phyloP scores from a whole-genome alignment of 768 basidiomycete species.

The Russula sp. region DNA sequence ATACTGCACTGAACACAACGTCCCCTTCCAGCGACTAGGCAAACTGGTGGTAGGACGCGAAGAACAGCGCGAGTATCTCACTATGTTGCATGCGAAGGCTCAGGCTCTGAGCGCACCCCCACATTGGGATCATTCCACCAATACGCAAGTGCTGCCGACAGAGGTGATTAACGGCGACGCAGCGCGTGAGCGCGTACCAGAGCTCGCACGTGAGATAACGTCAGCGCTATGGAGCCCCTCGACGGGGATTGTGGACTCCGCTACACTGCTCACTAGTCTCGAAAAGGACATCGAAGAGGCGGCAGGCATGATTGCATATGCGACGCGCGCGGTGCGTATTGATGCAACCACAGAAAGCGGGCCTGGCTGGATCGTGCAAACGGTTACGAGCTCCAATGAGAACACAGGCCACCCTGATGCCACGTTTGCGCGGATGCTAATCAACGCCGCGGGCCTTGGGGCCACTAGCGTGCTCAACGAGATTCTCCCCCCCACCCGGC shows the following conservation, averaged over 20 bases:
- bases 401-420: slow-evolving; percentile 46
- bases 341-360: slow-evolving; percentile 48
- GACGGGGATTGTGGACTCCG: slow-evolving; percentile 89
- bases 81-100: slow-evolving; percentile 60
- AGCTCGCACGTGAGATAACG: slow-evolving; percentile 63
- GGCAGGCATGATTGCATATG: slow-evolving; percentile 63
- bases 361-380: slow-evolving; percentile 86
- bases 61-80: slow-evolving; percentile 64
- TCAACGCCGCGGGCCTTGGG: slow-evolving; percentile 80
- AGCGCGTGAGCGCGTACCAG: slow-evolving; percentile 74
- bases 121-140: slow-evolving; percentile 28
- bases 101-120: slow-evolving; percentile 46
- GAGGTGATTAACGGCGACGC: slow-evolving; percentile 61
- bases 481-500: slow-evolving; percentile 48
- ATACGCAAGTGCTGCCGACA: slow-evolving; percentile 48
- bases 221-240: slow-evolving; percentile 76
- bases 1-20: slow-evolving; percentile 53
- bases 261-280: slow-evolving; percentile 74
- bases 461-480: slow-evolving; percentile 66
- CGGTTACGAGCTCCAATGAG: slow-evolving; percentile 42
- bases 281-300: slow-evolving; percentile 77
- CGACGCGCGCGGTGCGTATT: slow-evolving; percentile 79
- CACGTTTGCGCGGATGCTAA: slow-evolving; percentile 64
- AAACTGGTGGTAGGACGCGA: slow-evolving; percentile 84
- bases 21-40: slow-evolving; percentile 69